phyloP scores from a whole-genome alignment of 2,329 filamentous ascomycete genomes.

The Niveomyces coronatus region DNA sequence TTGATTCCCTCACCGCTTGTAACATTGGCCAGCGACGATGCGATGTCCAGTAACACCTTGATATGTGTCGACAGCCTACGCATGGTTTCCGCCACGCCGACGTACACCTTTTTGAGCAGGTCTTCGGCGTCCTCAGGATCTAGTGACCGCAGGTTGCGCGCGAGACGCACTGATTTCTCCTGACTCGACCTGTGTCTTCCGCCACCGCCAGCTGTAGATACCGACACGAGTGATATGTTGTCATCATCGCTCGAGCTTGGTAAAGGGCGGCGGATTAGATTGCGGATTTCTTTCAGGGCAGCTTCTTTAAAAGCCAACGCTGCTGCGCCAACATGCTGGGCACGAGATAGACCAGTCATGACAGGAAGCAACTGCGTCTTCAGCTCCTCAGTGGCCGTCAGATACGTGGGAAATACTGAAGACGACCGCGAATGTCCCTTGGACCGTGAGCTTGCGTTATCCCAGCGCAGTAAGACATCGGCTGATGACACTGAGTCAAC shows the following conservation, averaged over 20 bases:
- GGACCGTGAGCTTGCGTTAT: slow-evolving; percentile 60
- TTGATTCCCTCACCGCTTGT: slow-evolving; percentile 29
- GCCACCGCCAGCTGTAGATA: slow-evolving; percentile 64
- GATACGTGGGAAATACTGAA: slow-evolving; percentile 66
- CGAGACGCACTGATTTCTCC: slow-evolving; percentile 81
- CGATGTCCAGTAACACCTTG: slow-evolving; percentile 90
- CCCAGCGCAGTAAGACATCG: slow-evolving; percentile 79
- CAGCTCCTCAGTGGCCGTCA: slow-evolving; percentile 60
- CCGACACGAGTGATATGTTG: slow-evolving; percentile 77
- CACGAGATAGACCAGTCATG: slow-evolving; percentile 69
- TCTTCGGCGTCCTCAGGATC: slow-evolving; percentile 78
- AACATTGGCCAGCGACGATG: slow-evolving; percentile 55
- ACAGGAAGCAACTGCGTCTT: slow-evolving; percentile 60
- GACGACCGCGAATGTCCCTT: slow-evolving; percentile 59
- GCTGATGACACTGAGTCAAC: slow-evolving; percentile 58
- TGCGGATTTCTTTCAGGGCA: slow-evolving; percentile 76
- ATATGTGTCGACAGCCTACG: slow-evolving; percentile 80
- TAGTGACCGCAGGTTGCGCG: slow-evolving; percentile 75
- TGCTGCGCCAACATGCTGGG: slow-evolving; percentile 69
- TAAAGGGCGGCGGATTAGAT: slow-evolving; percentile 71
- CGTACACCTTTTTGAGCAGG: slow-evolving; percentile 73
- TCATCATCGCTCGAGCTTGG: slow-evolving; percentile 94
- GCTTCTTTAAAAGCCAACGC: slow-evolving; percentile 77
- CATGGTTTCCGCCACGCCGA: slow-evolving; percentile 76
- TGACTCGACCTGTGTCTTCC: slow-evolving; percentile 64